A percentile compares a stretch with the other conserved stretches of the same genome.
phyloP scores from a whole-genome alignment of 1,284 basidiomycete genomes.

The Athelia psychrophila region DNA sequence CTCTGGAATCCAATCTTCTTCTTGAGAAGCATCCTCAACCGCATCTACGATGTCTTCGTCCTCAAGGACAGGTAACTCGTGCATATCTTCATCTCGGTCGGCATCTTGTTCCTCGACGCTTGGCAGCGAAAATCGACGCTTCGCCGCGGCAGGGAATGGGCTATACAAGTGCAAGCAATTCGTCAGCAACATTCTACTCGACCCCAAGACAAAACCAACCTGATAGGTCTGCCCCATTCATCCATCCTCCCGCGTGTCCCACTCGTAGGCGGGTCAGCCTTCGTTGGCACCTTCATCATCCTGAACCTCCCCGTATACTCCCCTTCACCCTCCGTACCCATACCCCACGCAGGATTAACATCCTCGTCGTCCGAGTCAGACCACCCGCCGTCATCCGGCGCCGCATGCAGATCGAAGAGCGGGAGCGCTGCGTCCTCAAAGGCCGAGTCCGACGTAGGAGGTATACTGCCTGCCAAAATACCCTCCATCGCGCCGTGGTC shows the following conservation, averaged over 20 bases:
- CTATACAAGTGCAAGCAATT: constrained; percentile 38
- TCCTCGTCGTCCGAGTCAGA: constrained; percentile 13
- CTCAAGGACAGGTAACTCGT: constrained; percentile 9
- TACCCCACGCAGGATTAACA: neutral
- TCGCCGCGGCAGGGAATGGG: constrained; percentile 44
- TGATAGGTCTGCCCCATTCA: constrained; percentile 59
- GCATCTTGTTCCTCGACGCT: constrained; percentile 3
- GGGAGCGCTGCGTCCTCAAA: constrained; percentile 19
- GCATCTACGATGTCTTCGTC: constrained; percentile 16
- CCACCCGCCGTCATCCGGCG: constrained; percentile 13
- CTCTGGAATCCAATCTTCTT: constrained; percentile 4
- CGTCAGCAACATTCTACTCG: neutral
- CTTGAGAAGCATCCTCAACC: constrained; percentile 5
- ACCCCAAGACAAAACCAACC: neutral
- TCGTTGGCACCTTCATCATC: constrained; percentile 52
- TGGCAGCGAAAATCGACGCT: constrained; percentile 8
- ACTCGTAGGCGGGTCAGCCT: constrained; percentile 65
- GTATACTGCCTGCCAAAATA: neutral
- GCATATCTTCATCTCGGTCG: constrained; percentile 12
- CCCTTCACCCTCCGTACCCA: constrained; percentile 36
- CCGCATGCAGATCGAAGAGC: constrained; percentile 22
- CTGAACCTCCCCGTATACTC: constrained; percentile 66
- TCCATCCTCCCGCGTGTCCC: constrained; percentile 46
- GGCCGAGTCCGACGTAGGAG: neutral
- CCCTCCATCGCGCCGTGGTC: neutral